Conservation (phyloP, 768 basidiomycete species). For the Clavaria fumosa region DNA sequence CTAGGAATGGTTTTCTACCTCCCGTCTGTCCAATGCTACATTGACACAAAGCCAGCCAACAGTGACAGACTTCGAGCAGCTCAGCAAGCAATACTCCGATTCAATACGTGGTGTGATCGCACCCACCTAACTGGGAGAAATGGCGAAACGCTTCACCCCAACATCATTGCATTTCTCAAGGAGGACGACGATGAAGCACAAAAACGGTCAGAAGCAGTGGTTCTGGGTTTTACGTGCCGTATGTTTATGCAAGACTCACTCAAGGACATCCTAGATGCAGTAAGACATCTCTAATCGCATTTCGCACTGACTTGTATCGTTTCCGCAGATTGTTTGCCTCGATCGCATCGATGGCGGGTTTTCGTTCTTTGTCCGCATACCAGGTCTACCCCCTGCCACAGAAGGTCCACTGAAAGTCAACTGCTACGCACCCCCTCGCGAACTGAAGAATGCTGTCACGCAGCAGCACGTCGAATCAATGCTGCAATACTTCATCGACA, state of each 20-base stretch:
- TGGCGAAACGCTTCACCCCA: neutral
- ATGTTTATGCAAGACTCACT: neutral
- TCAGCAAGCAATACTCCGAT: neutral
- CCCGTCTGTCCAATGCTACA: too few relatives aligned
- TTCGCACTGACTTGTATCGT: neutral
- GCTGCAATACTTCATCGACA: neutral
- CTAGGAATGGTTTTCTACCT: too few relatives aligned
- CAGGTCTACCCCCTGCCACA: neutral
- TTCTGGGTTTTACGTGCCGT: neutral
- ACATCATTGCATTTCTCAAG: neutral
- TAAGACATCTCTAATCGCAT: neutral
- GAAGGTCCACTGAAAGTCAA: neutral
- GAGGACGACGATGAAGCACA: neutral
- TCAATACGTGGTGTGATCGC: neutral
- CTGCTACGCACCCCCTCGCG: neutral
- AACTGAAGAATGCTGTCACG: neutral
- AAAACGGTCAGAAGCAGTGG: too few relatives aligned
- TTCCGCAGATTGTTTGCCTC: neutral
- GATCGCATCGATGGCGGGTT: constrained; percentile 1
- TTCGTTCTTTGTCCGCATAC: too few relatives aligned
- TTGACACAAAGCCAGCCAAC: too few relatives aligned
- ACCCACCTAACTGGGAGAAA: neutral
- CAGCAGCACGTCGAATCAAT: neutral
- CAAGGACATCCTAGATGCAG: neutral
- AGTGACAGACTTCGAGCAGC: too few relatives aligned